Base-by-base conservation (phyloP, 208 protist genomes). In the Angomonas ambiguus region DNA sequence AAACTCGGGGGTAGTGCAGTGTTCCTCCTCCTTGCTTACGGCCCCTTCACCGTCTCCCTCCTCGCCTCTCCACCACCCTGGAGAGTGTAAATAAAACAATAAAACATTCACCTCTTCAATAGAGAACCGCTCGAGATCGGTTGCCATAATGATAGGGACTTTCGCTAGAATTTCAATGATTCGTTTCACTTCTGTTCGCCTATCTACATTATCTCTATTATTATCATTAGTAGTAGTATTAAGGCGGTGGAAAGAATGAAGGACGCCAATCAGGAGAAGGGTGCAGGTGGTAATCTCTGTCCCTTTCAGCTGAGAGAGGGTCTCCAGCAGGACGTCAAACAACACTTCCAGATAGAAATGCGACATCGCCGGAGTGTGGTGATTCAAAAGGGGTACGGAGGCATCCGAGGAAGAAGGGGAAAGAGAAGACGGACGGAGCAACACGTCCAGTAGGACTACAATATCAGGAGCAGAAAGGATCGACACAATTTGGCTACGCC, bases 21-120 rank as follows among this genome's bases (percentile, higher is more conserved):
- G 8, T 13, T 41, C 35, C 35, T 41, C 35, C 35, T 41, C 35
- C 35, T n/a, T n/a, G n/a, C n/a, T n/a, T n/a, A n/a, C n/a, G n/a
- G n/a, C n/a, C n/a, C n/a, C n/a, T n/a, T n/a, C n/a, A n/a, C n/a
- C n/a, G n/a, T n/a, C n/a, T n/a, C n/a, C n/a, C n/a, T n/a, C n/a
- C n/a, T 48, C 16, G n/a, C n/a, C n/a, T n/a, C n/a, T n/a, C n/a
- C n/a, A n/a, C n/a, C n/a, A n/a, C n/a, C n/a, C n/a, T n/a, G n/a
- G n/a, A n/a, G n/a, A n/a, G n/a, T n/a, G n/a, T 13, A 24, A 16
- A 16, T 56, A 56, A 56, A 56, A 56, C 51, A 56, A 16, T n/a
- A 56, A 56, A 10, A 56, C 20, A 10, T 4, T 10, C 6, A 56
- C 35, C 35, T 41, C 35, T 41, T 41, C 35, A 5, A 13, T 18